Base-by-base conservation (phyloP, 371 early-diverging fungal species). In the Actinomortierella wolfii region DNA sequence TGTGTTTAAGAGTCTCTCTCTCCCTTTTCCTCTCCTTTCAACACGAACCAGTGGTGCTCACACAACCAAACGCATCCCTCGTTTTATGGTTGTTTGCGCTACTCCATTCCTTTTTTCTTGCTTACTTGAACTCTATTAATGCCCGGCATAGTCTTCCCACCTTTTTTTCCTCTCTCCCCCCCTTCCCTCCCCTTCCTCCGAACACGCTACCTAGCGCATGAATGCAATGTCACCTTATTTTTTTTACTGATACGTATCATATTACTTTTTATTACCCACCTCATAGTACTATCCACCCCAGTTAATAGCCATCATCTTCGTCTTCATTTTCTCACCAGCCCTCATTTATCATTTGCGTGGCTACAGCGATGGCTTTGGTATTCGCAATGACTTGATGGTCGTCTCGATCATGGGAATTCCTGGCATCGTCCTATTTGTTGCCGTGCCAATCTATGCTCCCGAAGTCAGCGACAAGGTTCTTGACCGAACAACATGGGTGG, bases 291-390 rank as follows among this genome's bases (percentile, higher is more conserved):
- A 28, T 11, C 48, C 56, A 2, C 62, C 63, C 13, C 61, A 65
- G 25, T 3, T 41, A 11, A 45, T 59, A 1, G 28, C 45, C 26
- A 20, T 66, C 34, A 1, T 62, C 11, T 73, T 73, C 51, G 49
- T 66, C 29, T 73, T 73, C 41, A 26, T 58, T 5, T 20, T 73
- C 4, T 57, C 67, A n/a, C 73, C 73, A 0, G 45, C 53, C 43
- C 58, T 73, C 56, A 56, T 62, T 24, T 46, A 40, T 18, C 73
- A 62, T 15, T 63, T 73, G 49, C 50, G 49, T 15, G 59, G 56
- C 2, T 39, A 52, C 56, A 65, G 58, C n/a, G 73, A 73, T 20
- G 73, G 73, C 6, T 73, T 66, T 23, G 73, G 73, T 56, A 73
- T 73, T 51, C 26, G 73, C 23, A 73, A 61, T 23, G 73, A 73